Conservation (phyloP, 73 alveolate genomes). For the Durusdinium trenchii region DNA sequence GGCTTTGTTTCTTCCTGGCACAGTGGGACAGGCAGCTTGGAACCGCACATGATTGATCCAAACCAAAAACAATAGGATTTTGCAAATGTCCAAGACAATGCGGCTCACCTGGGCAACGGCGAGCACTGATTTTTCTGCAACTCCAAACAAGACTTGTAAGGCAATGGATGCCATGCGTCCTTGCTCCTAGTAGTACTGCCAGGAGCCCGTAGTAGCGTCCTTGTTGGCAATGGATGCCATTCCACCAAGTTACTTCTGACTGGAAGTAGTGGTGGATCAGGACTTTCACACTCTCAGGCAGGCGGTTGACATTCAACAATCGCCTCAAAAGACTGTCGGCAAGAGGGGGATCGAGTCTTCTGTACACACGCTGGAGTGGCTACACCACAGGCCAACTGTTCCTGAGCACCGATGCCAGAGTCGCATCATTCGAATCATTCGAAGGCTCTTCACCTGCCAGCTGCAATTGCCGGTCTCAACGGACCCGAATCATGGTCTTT, state of each 20-base stretch:
- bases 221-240: background rate
- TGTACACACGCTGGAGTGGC: background rate
- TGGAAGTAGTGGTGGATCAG: constrained; percentile 82
- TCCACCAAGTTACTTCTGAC: constrained; percentile 26
- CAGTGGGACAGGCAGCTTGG: background rate
- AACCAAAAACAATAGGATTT: constrained; percentile 46
- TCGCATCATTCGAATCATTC: constrained; percentile 91
- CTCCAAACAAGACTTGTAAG: too few species aligned
- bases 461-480: background rate
- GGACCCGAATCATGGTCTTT: background rate
- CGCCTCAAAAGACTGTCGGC: too few species aligned
- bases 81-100: constrained; percentile 62
- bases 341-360: too few species aligned
- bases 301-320: constrained; percentile 70
- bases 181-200: background rate
- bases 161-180: too few species aligned
- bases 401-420: constrained; percentile 26
- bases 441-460: constrained; percentile 61
- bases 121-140: background rate
- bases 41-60: constrained; percentile 80
- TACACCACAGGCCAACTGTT: background rate
- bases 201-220: background rate
- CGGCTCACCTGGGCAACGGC: constrained; percentile 51
- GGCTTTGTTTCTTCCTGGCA: too few species aligned
- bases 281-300: constrained; percentile 67